phyloP scores from a whole-genome alignment of 148 eudicot genomes.

The Rhododendron ferrugineum region DNA sequence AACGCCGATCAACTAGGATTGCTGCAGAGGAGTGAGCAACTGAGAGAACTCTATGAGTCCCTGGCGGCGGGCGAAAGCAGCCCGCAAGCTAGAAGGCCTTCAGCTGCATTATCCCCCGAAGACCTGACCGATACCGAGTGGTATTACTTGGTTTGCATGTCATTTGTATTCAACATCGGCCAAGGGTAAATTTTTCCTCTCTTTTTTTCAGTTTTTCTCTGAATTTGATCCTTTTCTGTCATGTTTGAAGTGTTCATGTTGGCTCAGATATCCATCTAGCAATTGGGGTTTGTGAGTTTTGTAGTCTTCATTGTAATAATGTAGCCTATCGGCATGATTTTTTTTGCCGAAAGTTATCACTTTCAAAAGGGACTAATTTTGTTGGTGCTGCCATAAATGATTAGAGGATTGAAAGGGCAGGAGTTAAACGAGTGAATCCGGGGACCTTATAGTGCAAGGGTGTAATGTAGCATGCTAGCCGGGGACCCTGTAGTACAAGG shows the following conservation, averaged over 20 bases:
- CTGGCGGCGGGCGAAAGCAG: slow-evolving; percentile 37
- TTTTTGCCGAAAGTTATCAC: background rate
- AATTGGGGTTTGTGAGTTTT: background rate
- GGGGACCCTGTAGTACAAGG: no score
- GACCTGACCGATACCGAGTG: slow-evolving; percentile 67
- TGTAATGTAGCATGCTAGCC: no score
- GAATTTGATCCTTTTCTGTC: background rate
- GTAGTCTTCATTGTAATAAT: background rate
- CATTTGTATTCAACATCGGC: slow-evolving; percentile 41
- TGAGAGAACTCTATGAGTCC: slow-evolving; percentile 57
- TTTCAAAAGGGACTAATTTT: background rate
- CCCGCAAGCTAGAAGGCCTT: slow-evolving; percentile 54
- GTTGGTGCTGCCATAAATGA: background rate
- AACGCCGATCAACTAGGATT: slow-evolving; percentile 38
- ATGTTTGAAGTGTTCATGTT: background rate
- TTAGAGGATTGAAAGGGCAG: background rate
- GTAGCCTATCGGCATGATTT: background rate
- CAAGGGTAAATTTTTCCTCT: slow-evolving; percentile 42
- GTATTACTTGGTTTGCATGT: slow-evolving; percentile 77
- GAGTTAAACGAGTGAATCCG: background rate
- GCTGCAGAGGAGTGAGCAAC: slow-evolving; percentile 70
- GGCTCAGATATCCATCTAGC: background rate
- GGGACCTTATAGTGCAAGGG: no score
- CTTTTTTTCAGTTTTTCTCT: background rate
- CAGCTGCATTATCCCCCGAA: slow-evolving; percentile 69